A percentile compares a stretch with the other conserved stretches of the same genome.
Conservation (phyloP, 768 basidiomycete genomes). For the Collybia sp. region DNA sequence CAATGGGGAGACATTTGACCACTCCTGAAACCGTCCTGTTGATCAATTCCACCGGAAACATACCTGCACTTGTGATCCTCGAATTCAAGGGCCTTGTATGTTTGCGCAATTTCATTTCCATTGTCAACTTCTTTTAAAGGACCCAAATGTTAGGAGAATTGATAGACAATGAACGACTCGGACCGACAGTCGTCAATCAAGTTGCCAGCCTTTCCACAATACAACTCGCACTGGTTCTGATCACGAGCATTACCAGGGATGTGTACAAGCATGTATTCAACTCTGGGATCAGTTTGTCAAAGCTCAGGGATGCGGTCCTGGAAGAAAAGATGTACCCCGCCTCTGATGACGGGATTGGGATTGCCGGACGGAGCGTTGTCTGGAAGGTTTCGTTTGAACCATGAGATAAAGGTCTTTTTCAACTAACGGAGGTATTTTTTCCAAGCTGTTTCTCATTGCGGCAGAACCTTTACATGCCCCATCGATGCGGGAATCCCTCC, state of each 20-base stretch:
- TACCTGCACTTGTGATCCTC: too few species aligned
- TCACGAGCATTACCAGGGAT: constrained; percentile 21
- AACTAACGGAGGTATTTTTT: constrained; percentile 8
- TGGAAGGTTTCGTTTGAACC: constrained; percentile 64
- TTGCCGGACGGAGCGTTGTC: constrained; percentile 73
- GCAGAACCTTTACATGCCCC: constrained; percentile 60
- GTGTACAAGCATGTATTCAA: constrained; percentile 44
- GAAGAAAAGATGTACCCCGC: constrained; percentile 52
- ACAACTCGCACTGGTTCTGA: constrained; percentile 12
- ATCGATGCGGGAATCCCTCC: constrained; percentile 29
- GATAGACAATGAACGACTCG: too few species aligned
- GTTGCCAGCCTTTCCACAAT: too few species aligned
- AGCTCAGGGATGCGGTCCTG: constrained; percentile 62
- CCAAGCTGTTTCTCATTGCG: constrained; percentile 66
- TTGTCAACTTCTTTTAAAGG: too few species aligned
- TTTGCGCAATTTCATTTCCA: too few species aligned
- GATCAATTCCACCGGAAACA: too few species aligned
- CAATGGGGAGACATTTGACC: too few species aligned
- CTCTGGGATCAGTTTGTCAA: constrained; percentile 50
- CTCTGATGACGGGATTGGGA: constrained; percentile 35
- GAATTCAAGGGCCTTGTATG: too few species aligned
- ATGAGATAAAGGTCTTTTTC: constrained; percentile 6
- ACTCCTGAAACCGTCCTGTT: too few species aligned
- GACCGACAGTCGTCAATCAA: too few species aligned
- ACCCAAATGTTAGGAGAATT: too few species aligned